Base-by-base conservation (phyloP, 345 rosid genomes). In the Hibiscus trionum region DNA sequence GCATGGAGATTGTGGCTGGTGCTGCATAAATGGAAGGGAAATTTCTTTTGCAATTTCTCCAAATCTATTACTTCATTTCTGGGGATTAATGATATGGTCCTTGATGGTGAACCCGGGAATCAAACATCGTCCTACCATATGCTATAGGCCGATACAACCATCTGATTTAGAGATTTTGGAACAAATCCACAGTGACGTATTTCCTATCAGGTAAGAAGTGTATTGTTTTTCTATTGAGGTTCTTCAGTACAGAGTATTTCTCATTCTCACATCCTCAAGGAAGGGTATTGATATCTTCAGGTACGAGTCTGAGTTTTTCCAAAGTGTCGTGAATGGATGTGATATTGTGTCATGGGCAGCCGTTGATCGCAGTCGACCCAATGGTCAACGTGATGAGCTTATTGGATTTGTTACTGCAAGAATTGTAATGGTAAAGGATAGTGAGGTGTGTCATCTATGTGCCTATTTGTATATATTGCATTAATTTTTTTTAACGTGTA, bases 341-440 rank as follows among this genome's bases (percentile, higher is more conserved):
- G 91, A 88, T 73, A 87, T 91, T 63, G 82, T 94, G 78, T 85
- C 98, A 24, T 94, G 97, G 97, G 98, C 88, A 78, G 98, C 97
- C 69, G 87, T 90, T 76, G 97, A 94, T 77, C 84, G 90, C 61
- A 85, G 85, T 77, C 88, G 89, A 35, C 88, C 90, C 44, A 79
- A 90, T 77, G 94, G 84, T 78, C 76, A 76, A 21, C 76, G 82
- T 67, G 93, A 94, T 63, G 96, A 90, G 80, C 88, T 91, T 70
- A 85, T 94, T 80, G 98, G 98, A 72, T 94, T 94, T 79, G 90
- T 94, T 57, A 91, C 98, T 66, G 97, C 95, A 62, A 79, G 89
- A 64, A 80, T 88, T 52, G 86, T 86, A 58, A 78, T 75, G 80
- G 92, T 93, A 59, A 90, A 75, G 82, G 96, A 91, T 57, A 91